These are phyloP conservation scores for Auriculariales sp. DNA, from an alignment of 768 basidiomycete species.

Conservation along the genomic window DNA sequence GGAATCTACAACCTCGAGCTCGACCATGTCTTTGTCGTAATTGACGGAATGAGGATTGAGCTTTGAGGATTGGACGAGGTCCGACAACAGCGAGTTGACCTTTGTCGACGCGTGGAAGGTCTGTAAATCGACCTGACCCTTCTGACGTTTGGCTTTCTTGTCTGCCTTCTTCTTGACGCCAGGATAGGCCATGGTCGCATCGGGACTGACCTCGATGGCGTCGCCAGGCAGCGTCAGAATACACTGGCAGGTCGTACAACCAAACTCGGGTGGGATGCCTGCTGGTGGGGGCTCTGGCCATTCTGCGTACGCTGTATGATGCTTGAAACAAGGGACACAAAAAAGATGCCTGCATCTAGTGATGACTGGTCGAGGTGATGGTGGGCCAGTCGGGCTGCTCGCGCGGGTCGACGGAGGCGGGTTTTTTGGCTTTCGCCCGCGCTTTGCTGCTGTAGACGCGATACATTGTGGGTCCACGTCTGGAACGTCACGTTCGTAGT, in stretches of 20 bases:
- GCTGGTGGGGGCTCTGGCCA: conserved; percentile 45
- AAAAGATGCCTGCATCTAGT: conserved; percentile 93
- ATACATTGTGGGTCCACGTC: conserved; percentile 29
- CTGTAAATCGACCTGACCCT: conserved; percentile 31
- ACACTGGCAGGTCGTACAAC: conserved; percentile 68
- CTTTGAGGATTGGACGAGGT: conserved; percentile 69
- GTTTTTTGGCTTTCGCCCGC: conserved; percentile 25
- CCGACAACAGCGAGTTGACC: conserved; percentile 65
- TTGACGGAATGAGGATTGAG: conserved; percentile 78
- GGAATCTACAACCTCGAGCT: conserved; percentile 64
- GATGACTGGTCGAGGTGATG: conserved; percentile 48
- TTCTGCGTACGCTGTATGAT: conserved; percentile 57
- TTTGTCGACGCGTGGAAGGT: conserved; percentile 75
- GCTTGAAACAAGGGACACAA: conserved; percentile 74
- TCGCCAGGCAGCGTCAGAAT: conserved; percentile 48
- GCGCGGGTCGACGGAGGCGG: not conserved
- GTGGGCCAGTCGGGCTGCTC: not conserved
- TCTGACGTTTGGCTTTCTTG: conserved; percentile 54
- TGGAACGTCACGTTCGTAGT: conserved; percentile 25
- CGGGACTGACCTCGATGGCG: conserved; percentile 68
- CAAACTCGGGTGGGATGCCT: conserved; percentile 18
- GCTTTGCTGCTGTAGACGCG: conserved; percentile 31
- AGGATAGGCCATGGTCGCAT: conserved; percentile 27
- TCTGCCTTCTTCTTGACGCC: conserved; percentile 44
- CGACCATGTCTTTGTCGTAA: conserved; percentile 62